Conservation (phyloP, 2,329 filamentous ascomycete genomes). For the Talaromyces verruculosus region DNA sequence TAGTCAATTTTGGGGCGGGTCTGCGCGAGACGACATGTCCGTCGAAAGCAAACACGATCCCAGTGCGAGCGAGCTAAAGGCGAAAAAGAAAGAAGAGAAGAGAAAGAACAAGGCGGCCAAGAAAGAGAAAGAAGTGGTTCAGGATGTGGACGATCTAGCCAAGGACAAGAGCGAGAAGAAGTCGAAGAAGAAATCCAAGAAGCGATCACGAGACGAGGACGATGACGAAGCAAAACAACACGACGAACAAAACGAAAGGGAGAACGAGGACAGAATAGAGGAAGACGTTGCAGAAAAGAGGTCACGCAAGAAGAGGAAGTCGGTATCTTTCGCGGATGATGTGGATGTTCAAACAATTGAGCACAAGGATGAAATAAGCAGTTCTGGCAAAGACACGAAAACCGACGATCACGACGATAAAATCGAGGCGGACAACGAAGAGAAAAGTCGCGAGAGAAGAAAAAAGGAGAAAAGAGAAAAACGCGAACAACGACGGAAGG, state of each 20-base stretch:
- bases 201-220: conserved; percentile 22
- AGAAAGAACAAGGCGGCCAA: conserved; percentile 24
- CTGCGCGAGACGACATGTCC: conserved; percentile 8
- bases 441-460: conserved; percentile 30
- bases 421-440: conserved; percentile 27
- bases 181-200: conserved; percentile 24
- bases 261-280: conserved; percentile 11
- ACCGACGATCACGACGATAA: conserved; percentile 3
- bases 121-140: background rate
- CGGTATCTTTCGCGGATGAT: conserved; percentile 61
- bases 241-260: conserved; percentile 1
- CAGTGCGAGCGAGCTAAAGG: conserved; percentile 9
- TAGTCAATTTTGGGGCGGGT: background rate
- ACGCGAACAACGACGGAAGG: conserved; percentile 23
- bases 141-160: conserved; percentile 11
- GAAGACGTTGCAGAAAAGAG: conserved; percentile 4
- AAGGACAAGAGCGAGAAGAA: conserved; percentile 23
- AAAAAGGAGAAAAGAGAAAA: conserved; percentile 26
- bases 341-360: conserved; percentile 52
- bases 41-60: conserved; percentile 23
- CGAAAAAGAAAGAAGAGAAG: conserved; percentile 25
- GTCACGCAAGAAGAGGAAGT: conserved; percentile 45
- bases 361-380: conserved; percentile 14
- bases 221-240: conserved; percentile 26
- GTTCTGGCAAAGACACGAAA: conserved; percentile 11